Percentiles rank a stretch among this genome's conserved stretches.
Conservation (phyloP, 2,329 filamentous ascomycete species). For the Fusarium tricinctum region DNA sequence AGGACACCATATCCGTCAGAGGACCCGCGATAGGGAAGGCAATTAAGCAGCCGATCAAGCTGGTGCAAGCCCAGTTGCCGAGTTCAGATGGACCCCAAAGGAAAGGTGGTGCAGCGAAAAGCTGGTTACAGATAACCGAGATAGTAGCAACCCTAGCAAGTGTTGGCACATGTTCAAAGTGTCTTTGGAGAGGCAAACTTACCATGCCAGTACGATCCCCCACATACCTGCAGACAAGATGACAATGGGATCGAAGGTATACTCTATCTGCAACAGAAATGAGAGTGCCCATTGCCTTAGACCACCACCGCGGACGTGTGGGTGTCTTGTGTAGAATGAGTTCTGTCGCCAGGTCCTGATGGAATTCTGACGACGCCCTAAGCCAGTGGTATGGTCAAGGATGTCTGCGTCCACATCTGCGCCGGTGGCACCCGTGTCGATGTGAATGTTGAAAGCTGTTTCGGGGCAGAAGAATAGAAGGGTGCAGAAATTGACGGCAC, state of each 20-base stretch:
- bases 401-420: slow-evolving; percentile 5
- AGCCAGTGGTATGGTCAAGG: background rate
- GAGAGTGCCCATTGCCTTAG: background rate
- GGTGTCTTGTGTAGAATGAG: background rate
- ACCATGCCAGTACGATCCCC: slow-evolving; percentile 9
- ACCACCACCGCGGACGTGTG: background rate
- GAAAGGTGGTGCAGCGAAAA: background rate
- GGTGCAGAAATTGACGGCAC: background rate
- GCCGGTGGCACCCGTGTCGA: background rate
- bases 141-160: background rate
- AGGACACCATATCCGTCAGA: background rate
- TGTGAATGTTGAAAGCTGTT: background rate
- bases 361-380: background rate
- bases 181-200: background rate
- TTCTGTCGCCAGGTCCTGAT: slow-evolving; percentile 2
- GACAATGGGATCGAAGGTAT: slow-evolving; percentile 6
- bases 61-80: background rate
- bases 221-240: slow-evolving; percentile 4
- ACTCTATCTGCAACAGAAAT: background rate
- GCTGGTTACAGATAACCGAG: background rate
- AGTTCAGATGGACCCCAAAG: background rate
- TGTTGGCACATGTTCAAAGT: background rate
- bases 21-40: background rate
- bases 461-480: background rate
- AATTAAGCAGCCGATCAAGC: background rate